These are phyloP conservation scores for Rhododendron griersonianum DNA, from an alignment of 148 eudicot species.

Conservation along the genomic window DNA sequence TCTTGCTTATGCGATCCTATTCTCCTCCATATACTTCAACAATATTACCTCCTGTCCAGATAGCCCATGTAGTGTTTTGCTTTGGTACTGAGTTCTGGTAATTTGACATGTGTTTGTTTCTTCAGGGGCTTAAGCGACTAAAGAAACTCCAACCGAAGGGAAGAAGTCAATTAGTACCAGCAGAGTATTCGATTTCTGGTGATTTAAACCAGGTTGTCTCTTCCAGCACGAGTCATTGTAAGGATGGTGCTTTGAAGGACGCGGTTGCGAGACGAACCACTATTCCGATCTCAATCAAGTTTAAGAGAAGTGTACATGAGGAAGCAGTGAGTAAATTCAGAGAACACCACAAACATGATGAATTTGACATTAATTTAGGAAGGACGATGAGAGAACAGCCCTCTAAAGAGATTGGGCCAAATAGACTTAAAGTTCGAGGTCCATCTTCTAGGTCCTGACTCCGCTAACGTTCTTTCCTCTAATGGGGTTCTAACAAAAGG, in stretches of 20 bases:
- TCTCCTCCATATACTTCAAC: background rate
- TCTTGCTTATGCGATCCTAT: background rate
- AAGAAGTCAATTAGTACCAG: conserved; percentile 24
- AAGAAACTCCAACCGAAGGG: conserved; percentile 49
- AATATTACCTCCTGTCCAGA: background rate
- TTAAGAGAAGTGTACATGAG: conserved; percentile 34
- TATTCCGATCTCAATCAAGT: conserved; percentile 45
- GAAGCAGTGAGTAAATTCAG: conserved; percentile 24
- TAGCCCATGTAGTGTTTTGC: background rate
- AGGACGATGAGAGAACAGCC: conserved; percentile 30
- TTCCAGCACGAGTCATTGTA: conserved; percentile 11
- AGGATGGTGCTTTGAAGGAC: conserved; percentile 22
- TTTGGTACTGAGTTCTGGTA: background rate
- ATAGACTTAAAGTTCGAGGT: conserved; percentile 67
- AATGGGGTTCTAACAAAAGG: conserved; percentile 47
- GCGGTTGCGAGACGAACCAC: conserved; percentile 25
- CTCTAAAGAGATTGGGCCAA: conserved; percentile 44
- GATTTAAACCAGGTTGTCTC: conserved; percentile 9
- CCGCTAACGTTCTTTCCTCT: conserved; percentile 39
- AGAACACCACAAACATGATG: conserved; percentile 12
- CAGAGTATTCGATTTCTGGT: conserved; percentile 14
- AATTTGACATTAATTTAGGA: conserved; percentile 21
- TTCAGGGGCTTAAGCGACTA: conserved; percentile 62
- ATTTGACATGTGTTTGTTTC: background rate
- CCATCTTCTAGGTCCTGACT: conserved; percentile 46